Evolutionary conservation across 345 rosid species (phyloP), one percentile per base, ranked within the genome.

Genomic region (Gossypium raimondii): DNA sequence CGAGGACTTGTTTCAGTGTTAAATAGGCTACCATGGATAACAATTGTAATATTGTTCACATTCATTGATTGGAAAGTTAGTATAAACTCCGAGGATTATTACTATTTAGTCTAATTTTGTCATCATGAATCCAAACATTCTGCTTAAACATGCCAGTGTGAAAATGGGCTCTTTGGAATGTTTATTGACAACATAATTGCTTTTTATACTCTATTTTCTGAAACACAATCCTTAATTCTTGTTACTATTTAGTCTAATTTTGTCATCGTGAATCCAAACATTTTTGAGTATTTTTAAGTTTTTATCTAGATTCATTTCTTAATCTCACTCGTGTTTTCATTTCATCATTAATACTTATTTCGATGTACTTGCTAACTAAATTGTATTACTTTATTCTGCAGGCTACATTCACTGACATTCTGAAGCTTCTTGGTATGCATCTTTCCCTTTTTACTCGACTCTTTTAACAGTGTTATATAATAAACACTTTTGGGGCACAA

Each of bases 321-420:
- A 20, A 14, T 71, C 47, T 18, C 64, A 55, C 47, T 38, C 64
- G 38, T 6, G 53, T 72, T 71, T 71, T 14, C 7, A 72, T 57
- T 57, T 41, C 22, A 18, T 22, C n/a, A 27, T 51, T 3, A 11
- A 48, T 48, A 2, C 25, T 14, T 38, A n/a, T 72, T 48, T 58
- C 22, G 20, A 27, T 34, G 10, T 67, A 60, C 51, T 57, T 43
- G 59, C 51, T 13, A 43, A 44, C 66, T 76, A 66, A 63, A 61
- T 55, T 67, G 72, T 55, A 50, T 67, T 81, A 47, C 69, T 69
- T 58, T 75, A 45, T 79, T 82, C 73, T 91, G 87, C 95, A 94
- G 98, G 95, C 98, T 62, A 94, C 98, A 11, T 92, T 94, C 81
- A 90, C 95, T 0, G 98, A 94, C 84, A 92, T 94, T 78, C 84